Evolutionary conservation across 352 stramenopile species (phyloP), one percentile per base, ranked within the genome.

Genomic region (Phytophthora hibernalis): DNA sequence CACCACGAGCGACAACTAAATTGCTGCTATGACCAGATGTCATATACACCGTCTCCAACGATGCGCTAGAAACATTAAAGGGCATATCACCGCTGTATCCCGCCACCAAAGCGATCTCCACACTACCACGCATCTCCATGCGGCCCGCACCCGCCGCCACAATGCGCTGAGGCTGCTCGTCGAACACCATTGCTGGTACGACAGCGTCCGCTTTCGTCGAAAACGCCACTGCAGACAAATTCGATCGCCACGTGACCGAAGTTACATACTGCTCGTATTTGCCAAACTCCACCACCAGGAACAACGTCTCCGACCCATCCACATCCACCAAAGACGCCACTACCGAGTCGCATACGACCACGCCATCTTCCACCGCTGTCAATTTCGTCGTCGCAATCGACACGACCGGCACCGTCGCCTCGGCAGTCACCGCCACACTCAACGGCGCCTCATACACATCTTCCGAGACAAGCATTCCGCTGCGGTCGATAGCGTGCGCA

Each of bases 291-390:
- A 78, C 47, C 5, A 63, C 54, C n/a, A 84, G 56, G 35, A 68
- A 80, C 15, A 78, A 30, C 11, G 38, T 43, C 38, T 84, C 72
- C 0, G 76, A 84, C 10, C 70, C 66, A n/a, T 84, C 76, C 3
- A 61, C 50, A 63, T 84, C 76, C 24, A 76, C 50, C 24, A 84
- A 44, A 5, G 57, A 68, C 2, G 68, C 68, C 16, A 13, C 24
- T 2, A 80, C 56, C 15, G 54, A 49, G 47, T 70, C 61, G 2
- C 61, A 72, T 5, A 69, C 30, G 1, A 74, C 51, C 30, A 65
- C 52, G 11, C 49, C 54, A 45, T 83, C 72, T 66, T 83, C 75
- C 37, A 66, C 30, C 0, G 61, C 65, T 3, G 30, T 47, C 33
- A 70, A 70, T 4, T 12, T 26, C 10, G 45, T 64, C 24, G 40